These are phyloP conservation scores for Epichloe sylvatica DNA, from an alignment of 2,329 filamentous ascomycete genomes.

Conservation along the genomic window DNA sequence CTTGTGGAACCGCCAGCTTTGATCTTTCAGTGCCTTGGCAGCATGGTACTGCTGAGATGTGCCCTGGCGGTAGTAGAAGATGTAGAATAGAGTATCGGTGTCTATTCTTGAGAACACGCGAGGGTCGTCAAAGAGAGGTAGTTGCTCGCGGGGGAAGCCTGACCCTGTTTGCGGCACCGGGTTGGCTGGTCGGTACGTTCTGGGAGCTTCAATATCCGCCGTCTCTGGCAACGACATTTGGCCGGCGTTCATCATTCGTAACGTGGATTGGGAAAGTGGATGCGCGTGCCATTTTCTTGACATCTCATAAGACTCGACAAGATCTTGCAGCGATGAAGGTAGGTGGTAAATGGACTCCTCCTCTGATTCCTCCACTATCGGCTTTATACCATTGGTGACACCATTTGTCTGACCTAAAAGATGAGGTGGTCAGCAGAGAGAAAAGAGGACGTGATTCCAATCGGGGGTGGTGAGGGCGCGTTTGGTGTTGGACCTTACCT, in stretches of 20 bases:
- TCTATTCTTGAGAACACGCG: constrained; percentile 80
- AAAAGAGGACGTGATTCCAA: neutral
- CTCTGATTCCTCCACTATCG: constrained; percentile 28
- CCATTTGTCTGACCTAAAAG: constrained; percentile 33
- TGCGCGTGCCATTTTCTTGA: constrained; percentile 57
- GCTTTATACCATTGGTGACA: constrained; percentile 36
- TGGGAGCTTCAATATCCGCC: constrained; percentile 66
- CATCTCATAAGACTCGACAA: constrained; percentile 80
- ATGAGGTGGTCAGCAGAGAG: neutral
- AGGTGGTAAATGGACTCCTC: constrained; percentile 88
- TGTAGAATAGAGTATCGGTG: constrained; percentile 92
- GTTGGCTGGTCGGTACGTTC: constrained; percentile 71
- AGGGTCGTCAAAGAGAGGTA: constrained; percentile 83
- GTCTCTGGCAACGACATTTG: constrained; percentile 61
- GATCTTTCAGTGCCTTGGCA: constrained; percentile 91
- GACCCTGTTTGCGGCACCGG: constrained; percentile 60
- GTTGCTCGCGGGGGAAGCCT: constrained; percentile 86
- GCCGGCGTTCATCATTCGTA: constrained; percentile 63
- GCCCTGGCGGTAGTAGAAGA: constrained; percentile 97
- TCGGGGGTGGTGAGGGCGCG: neutral
- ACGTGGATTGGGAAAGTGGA: constrained; percentile 49
- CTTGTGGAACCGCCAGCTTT: constrained; percentile 99
- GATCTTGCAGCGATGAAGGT: constrained; percentile 73
- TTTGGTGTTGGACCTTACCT: constrained; percentile 20
- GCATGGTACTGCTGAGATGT: constrained; percentile 92